Percentiles rank a stretch among this genome's conserved stretches.
Evolutionary conservation across 1,284 basidiomycete species (phyloP).

Genomic region (Athelia psychrophila): DNA sequence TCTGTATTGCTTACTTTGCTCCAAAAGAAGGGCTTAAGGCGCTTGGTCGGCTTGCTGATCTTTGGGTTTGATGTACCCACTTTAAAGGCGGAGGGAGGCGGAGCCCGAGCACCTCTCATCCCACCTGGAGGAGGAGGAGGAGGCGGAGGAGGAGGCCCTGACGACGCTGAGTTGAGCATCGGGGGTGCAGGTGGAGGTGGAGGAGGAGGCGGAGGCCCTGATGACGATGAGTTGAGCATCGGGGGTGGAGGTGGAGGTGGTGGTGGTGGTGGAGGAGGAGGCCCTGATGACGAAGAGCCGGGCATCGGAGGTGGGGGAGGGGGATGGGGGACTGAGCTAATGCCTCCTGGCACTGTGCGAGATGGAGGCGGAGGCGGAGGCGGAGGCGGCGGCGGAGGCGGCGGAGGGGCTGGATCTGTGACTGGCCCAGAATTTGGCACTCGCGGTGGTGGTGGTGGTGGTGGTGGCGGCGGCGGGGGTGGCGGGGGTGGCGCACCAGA

Average conservation of each 20-base stretch:
- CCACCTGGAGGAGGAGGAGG: conserved; percentile 21
- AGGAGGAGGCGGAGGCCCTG: conserved; percentile 27
- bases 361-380: conserved; percentile 19
- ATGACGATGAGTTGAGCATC: conserved; percentile 11
- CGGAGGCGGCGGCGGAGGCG: conserved; percentile 17
- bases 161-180: conserved; percentile 11
- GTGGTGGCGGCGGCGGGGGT: conserved; percentile 24
- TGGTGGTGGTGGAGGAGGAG: conserved; percentile 22
- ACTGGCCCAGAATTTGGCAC: conserved; percentile 19
- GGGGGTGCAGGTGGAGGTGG: conserved; percentile 30
- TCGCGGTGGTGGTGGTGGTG: conserved; percentile 21
- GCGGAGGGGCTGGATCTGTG: conserved; percentile 5
- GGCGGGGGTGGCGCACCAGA: conserved; percentile 15
- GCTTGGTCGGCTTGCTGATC: conserved; percentile 45
- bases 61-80: conserved; percentile 25
- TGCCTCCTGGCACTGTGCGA: too few species aligned
- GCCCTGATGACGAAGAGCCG: conserved; percentile 10
- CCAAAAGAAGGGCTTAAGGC: conserved; percentile 90
- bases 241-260: conserved; percentile 20
- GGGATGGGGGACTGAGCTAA: too few species aligned
- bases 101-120: conserved; percentile 20
- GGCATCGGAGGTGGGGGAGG: conserved; percentile 8
- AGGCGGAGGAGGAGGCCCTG: conserved; percentile 27
- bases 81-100: conserved; percentile 34
- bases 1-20: conserved; percentile 61